Evolutionary conservation across 2,329 filamentous ascomycete species (phyloP), one percentile per base, ranked within the genome.

Genomic region (Blumeria graminis): DNA sequence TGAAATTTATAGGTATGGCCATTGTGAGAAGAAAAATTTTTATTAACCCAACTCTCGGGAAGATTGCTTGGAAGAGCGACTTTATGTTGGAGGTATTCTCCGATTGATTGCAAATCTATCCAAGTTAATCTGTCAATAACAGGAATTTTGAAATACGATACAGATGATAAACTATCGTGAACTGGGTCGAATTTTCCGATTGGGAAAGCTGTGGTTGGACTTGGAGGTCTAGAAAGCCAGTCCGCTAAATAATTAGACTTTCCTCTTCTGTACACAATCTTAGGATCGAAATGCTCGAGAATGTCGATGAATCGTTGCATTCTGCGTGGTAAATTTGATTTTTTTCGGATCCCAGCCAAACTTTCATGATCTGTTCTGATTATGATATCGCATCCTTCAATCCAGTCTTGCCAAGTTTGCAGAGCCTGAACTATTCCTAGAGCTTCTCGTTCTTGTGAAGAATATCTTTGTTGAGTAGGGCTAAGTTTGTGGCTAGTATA

Each of bases 91-190:
- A 46, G 41, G 36, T 52, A 28, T 52, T 52, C 50, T 7, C 50
- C 50, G n/a, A 52, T 52, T 52, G 22, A 36, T 52, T 52, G 50
- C n/a, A 52, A 28, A 34, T 52, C 50, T 28, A 36, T 10, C 50
- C n/a, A 18, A 52, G n/a, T 14, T 28, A 52, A 14, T 28, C 50
- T 14, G 13, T 52, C 50, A 9, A 46, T 46, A 18, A 6, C 41
- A 13, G 6, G 41, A 13, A 46, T 6, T 16, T 16, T 46, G 4
- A 46, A 46, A 46, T 46, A 9, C 41, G 22, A 16, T 46, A 16
- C n/a, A 18, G 41, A 46, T 16, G 41, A 6, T 46, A 9, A 46
- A 46, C 22, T 18, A 16, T 46, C 9, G 22, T 46, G 41, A 46
- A 16, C 41, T 16, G 41, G 41, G 22, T 46, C 41, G 9, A 46